Evolutionary conservation across 2,329 filamentous ascomycete species (phyloP), one percentile per base, ranked within the genome.

Genomic region (Pyricularia sp.): DNA sequence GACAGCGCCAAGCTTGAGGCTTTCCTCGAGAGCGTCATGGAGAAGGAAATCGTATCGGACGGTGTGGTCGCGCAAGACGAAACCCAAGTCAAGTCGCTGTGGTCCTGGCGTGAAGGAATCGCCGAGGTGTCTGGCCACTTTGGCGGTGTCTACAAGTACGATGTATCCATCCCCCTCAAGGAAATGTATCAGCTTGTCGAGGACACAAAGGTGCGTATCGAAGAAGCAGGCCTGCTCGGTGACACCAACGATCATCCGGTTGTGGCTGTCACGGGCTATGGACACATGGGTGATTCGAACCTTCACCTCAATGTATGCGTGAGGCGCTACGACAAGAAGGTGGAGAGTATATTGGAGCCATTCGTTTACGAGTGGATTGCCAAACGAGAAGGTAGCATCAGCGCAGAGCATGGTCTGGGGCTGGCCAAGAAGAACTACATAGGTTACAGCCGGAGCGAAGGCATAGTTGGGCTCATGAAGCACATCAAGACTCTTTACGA

Each of bases 311-410:
- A 99, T 79, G 87, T 99, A 42, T 86, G 92, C 1, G 91, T 92
- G 23, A 84, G 94, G 71, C 83, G 90, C 71, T 98, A 95, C 79
- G 92, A 95, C 79, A 92, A 94, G 80, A 84, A 87, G 69, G 92
- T 99, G 30, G 95, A 99, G 81, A 87, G 92, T 79, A 84, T 87
- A 30, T 85, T 99, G 58, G 95, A 99, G 82, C 95, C 96, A 0
- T 99, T 91, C 81, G 92, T 99, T 28, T 99, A 97, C 77, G 93
- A 99, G 81, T 99, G 95, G 95, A 94, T 98, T 73, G 85, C 90
- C 74, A 88, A 92, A 82, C 86, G 92, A 65, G 90, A 90, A 71
- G 95, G 95, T 71, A 97, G 93, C 79, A 97, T 99, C 80, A 97
- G 93, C 76, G 95, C 95, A 66, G 95, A 99, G 81, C 95, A 99